Evolutionary conservation across 2,329 filamentous ascomycete species (phyloP), one percentile per base, ranked within the genome.

Genomic region (Drechslerella dactyloides): DNA sequence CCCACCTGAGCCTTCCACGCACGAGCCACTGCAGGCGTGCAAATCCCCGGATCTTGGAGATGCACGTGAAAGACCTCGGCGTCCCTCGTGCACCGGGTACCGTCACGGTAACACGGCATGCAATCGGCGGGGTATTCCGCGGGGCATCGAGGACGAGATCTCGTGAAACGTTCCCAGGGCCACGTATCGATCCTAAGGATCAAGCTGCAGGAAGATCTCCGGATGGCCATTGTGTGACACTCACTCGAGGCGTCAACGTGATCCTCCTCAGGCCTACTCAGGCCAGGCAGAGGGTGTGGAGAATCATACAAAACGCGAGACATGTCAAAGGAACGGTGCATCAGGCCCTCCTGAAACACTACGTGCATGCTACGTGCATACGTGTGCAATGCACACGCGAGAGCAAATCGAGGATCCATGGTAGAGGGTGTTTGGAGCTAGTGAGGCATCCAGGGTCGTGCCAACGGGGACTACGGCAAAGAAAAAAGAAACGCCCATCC

Each of bases 341-440:
- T 61, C 58, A 62, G 58, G 58, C 58, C 58, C 15, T 53, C 58
- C 21, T 21, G 17, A 54, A 21, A 54, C 48, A 53, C 46, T 15
- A 37, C 33, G 30, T 19, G 35, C 27, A 44, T 17, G 30, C 50
- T 48, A 30, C 50, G 35, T 53, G 46, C 44, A 8, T 10, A 51
- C 8, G 23, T 15, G 30, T 24, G 58, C 19, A 30, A 30, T 8
- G 7, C 42, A 6, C 23, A 23, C n/a, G 37, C 13, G 37, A 17
- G 23, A 46, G 40, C 40, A 50, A 2, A 17, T 50, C 11, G 46
- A 21, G 46, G 46, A 48, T 48, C 37, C 57, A 48, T 30, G 46
- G 57, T 30, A n/a, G 35, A 24, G 33, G 37, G 44, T n/a, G n/a
- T 15, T 44, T 52, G 13, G 24, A 21, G 24, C n/a, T 42, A 17